Evolutionary conservation across 2,329 filamentous ascomycete genomes (phyloP).

Genomic region (Epichloe coenophiala): DNA sequence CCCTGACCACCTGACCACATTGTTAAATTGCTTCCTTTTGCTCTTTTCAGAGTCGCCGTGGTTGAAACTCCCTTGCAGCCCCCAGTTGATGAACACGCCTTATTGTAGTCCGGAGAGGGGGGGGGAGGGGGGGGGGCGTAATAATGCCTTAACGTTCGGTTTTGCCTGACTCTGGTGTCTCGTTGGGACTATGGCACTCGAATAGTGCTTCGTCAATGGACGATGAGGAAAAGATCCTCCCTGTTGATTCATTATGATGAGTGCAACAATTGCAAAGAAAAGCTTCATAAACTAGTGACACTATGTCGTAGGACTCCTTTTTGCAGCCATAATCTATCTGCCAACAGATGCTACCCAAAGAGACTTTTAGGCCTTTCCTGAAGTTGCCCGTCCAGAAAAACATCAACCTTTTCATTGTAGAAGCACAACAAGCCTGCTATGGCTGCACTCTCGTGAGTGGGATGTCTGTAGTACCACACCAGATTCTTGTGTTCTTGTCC

Average conservation of each 20-base stretch:
- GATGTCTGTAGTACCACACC: slow-evolving; percentile 49
- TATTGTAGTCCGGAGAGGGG: too few species aligned
- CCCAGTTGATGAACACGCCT: too few species aligned
- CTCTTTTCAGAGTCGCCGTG: too few species aligned
- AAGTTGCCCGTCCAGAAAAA: slow-evolving; percentile 37
- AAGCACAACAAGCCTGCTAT: slow-evolving; percentile 48
- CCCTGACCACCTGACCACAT: too few species aligned
- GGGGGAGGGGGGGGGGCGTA: too few species aligned
- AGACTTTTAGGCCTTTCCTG: slow-evolving; percentile 4
- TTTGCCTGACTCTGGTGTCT: too few species aligned
- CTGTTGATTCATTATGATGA: background rate
- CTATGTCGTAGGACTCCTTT: background rate
- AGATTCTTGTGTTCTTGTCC: slow-evolving; percentile 33
- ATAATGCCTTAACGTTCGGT: too few species aligned
- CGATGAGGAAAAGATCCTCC: too few species aligned
- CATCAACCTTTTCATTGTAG: slow-evolving; percentile 55
- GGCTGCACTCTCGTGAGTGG: slow-evolving; percentile 39
- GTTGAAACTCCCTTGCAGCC: too few species aligned
- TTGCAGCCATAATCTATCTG: background rate
- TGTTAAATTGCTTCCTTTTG: too few species aligned
- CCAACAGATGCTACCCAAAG: background rate
- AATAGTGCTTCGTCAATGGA: too few species aligned
- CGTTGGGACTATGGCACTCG: too few species aligned
- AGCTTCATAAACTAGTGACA: background rate
- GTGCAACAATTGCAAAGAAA: background rate